A percentile compares a stretch with the other conserved stretches of the same genome.
phyloP scores from a whole-genome alignment of 1,139 yeast genomes.

The Blastobotrys arbuscula region DNA sequence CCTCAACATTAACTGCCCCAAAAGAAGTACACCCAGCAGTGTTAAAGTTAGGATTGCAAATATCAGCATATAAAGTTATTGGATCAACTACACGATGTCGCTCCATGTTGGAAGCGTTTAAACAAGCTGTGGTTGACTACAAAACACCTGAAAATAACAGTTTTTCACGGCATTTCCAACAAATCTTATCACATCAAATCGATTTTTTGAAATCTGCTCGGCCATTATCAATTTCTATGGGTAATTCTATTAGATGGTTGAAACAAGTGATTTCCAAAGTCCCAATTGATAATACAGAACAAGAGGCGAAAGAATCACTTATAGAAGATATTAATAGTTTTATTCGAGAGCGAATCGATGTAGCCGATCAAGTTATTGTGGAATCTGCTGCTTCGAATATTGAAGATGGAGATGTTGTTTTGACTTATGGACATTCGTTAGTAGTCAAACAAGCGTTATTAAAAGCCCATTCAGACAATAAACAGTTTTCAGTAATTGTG shows the following conservation, averaged over 20 bases:
- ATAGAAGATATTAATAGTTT: slow-evolving; percentile 69
- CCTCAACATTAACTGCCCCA: slow-evolving; percentile 31
- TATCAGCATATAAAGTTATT: slow-evolving; percentile 77
- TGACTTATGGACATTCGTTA: slow-evolving; percentile 84
- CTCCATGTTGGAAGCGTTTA: slow-evolving; percentile 82
- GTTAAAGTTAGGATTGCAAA: slow-evolving; percentile 69
- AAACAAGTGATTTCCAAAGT: slow-evolving; percentile 82
- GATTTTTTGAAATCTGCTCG: slow-evolving; percentile 89
- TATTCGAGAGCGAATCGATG: slow-evolving; percentile 76
- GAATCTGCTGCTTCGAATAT: slow-evolving; percentile 78
- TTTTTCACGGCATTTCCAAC: slow-evolving; percentile 80
- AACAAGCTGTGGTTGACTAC: slow-evolving; percentile 73
- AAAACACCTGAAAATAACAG: slow-evolving; percentile 82
- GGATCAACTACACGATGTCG: slow-evolving; percentile 85
- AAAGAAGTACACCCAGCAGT: slow-evolving; percentile 85
- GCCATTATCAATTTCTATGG: slow-evolving; percentile 92
- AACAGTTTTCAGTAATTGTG: slow-evolving; percentile 71
- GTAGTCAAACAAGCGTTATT: slow-evolving; percentile 74
- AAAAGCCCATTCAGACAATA: slow-evolving; percentile 54
- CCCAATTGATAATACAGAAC: slow-evolving; percentile 66
- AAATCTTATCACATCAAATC: slow-evolving; percentile 88
- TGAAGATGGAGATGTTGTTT: slow-evolving; percentile 66
- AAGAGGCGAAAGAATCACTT: slow-evolving; percentile 63
- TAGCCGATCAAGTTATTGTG: slow-evolving; percentile 78
- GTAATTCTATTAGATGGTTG: slow-evolving; percentile 94